Base-by-base conservation (phyloP, 2,329 filamentous ascomycete genomes). In the Aspergillus costaricaensis region DNA sequence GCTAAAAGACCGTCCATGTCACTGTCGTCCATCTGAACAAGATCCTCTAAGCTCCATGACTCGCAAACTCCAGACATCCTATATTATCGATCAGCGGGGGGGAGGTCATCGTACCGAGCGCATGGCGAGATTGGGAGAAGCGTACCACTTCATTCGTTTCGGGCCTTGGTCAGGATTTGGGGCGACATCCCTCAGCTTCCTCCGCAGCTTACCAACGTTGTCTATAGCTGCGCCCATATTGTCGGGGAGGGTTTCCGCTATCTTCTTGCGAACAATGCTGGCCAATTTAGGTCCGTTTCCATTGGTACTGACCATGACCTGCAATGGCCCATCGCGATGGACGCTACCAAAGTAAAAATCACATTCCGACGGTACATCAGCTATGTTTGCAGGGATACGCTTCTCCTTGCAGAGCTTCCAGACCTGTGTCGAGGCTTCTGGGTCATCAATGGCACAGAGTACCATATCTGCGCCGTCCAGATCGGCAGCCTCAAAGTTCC, bases 281-380 rank as follows among this genome's bases (percentile, higher is more conserved):
- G 95, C 95, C 65, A 99, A 80, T 73, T 94, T 88, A 0, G 95
- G 95, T 0, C 95, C 95, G 74, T 96, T 97, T 55, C 95, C 95
- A 75, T 98, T 99, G 38, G 95, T 99, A 80, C 91, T 96, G 68
- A 99, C 94, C 95, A 99, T 99, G 71, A 99, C 89, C 81, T 99
- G 95, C 62, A 99, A 79, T 5, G 95, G 95, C 0, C 95, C 95
- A 75, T 99, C 95, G 54, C 95, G 89, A 78, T 99, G 91, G 41
- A 97, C 89, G 74, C 91, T 95, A 64, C 95, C 95, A 79, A 99
- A 99, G 82, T 97, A 99, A 74, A 99, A 99, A 73, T 99, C 95
- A 77, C 95, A 99, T 76, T 99, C 95, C 0, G 92, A 86, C 0
- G 95, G 95, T 3, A 99, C 95, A 74, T 99, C 95, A 67, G 95